A percentile compares a stretch with the other conserved stretches of the same genome.
Evolutionary conservation across 306 rosid species (phyloP).

Genomic region (Citrullus mucosospermus): DNA sequence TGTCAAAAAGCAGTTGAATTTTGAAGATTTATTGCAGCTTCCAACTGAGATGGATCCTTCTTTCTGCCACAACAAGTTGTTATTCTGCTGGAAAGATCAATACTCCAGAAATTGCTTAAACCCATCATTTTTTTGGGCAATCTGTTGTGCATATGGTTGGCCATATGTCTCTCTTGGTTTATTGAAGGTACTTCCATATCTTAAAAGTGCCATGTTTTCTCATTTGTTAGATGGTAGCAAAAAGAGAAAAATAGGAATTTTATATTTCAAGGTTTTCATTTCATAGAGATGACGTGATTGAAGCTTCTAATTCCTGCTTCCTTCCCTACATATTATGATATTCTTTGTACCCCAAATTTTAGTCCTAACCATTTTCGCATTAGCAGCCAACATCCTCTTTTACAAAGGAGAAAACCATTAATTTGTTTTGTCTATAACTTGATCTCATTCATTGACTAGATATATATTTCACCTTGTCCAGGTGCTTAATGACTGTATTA

Average conservation of each 20-base stretch:
- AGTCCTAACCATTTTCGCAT: neutral
- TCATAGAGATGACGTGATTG: neutral
- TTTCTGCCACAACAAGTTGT: constrained; percentile 49
- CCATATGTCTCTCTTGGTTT: constrained; percentile 72
- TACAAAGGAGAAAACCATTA: neutral
- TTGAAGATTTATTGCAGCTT: constrained; percentile 59
- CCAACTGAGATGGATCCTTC: constrained; percentile 62
- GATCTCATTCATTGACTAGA: neutral
- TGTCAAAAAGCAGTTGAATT: constrained; percentile 59
- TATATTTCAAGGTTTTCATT: neutral
- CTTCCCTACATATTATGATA: neutral
- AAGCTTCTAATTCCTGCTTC: neutral
- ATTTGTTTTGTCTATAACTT: neutral
- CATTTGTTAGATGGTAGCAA: constrained; percentile 1
- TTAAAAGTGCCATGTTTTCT: constrained; percentile 7
- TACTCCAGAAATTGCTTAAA: constrained; percentile 23
- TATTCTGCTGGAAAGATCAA: constrained; percentile 58
- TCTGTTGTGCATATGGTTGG: constrained; percentile 88
- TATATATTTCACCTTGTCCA: constrained; percentile 16
- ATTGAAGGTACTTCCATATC: constrained; percentile 45
- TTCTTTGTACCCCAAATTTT: neutral
- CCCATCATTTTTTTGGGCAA: constrained; percentile 67
- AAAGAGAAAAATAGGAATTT: neutral
- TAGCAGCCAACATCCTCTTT: neutral
- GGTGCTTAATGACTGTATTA: constrained; percentile 82